Conservation (phyloP, 495 filamentous ascomycete species). For the Penicillium pulvis region DNA sequence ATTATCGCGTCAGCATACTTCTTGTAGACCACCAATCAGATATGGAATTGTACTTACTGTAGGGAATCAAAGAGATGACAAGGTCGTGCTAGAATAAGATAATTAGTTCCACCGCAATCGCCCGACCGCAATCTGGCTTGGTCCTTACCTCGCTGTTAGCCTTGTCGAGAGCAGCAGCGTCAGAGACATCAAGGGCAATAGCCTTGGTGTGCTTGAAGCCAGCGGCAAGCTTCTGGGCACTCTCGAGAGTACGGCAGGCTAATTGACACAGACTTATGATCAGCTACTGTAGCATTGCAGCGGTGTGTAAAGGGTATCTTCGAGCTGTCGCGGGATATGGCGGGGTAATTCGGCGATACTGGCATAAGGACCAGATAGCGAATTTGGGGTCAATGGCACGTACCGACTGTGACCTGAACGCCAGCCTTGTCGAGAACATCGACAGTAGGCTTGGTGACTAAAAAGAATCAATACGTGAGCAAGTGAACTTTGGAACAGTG, state of each 20-base stretch:
- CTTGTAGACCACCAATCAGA: background rate
- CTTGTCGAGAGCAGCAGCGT: conserved; percentile 72
- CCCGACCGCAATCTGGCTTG: background rate
- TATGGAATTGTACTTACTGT: conserved; percentile 45
- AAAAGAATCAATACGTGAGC: conserved; percentile 8
- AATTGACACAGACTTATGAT: conserved; percentile 6
- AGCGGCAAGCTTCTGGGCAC: conserved; percentile 69
- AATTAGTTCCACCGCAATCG: background rate
- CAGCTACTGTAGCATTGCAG: conserved; percentile 2
- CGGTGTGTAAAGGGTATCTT: background rate
- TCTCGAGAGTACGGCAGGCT: conserved; percentile 86
- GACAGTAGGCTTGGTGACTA: conserved; percentile 74
- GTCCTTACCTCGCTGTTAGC: conserved; percentile 59
- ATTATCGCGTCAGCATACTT: background rate
- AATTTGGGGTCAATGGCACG: conserved; percentile 27
- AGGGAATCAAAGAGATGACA: conserved; percentile 84
- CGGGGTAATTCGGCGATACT: conserved; percentile 10
- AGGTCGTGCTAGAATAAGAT: conserved; percentile 55
- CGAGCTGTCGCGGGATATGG: conserved; percentile 1
- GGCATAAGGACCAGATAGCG: background rate
- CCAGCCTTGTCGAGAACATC: conserved; percentile 74
- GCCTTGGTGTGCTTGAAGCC: conserved; percentile 71
- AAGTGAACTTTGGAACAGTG: conserved; percentile 10
- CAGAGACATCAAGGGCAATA: conserved; percentile 80
- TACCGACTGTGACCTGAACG: conserved; percentile 83